Evolutionary conservation across 805 yeast genomes (phyloP), one percentile per base, ranked within the genome.

Genomic region (Candida koratica): DNA sequence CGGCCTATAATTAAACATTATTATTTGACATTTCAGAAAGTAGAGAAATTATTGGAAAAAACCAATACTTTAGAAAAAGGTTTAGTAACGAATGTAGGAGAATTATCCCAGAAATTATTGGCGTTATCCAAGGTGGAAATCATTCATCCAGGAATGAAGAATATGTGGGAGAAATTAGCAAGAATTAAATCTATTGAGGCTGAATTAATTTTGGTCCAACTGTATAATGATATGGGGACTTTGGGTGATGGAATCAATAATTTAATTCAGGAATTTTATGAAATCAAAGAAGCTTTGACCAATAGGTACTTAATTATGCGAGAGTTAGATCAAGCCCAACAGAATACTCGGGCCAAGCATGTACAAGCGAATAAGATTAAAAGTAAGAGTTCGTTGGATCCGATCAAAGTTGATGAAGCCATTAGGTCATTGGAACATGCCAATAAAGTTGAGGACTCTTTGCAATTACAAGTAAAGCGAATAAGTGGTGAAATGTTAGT

Each of bases 271-370:
- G 96, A 89, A 48, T 81, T 93, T 11, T 93, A 81, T 56, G 80
- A 83, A 39, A 82, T 89, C 39, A 93, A 93, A 58, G 98, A 93
- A 60, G 82, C 96, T 0, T 66, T 93, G 37, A 93, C 98, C 0
- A 89, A 90, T 60, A 71, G 98, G 41, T 96, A 93, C 56, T 67
- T 93, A 39, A 61, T 90, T 25, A 93, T 93, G 96, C 73, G 97
- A 36, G 98, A 93, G 46, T 66, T 87, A 34, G 51, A 75, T 20
- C 83, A 77, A 52, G 89, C 96, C 2, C 95, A 89, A 56, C 76
- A 79, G 6, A 76, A 69, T 38, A 78, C 95, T 1, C 77, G 74
- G 47, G 61, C 74, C 19, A 83, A 77, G 49, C 95, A 85, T 49
- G 74, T 77, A 32, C 70, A 75, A 4, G 94, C 95, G 1, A 70